A percentile compares a stretch with the other conserved stretches of the same genome.
phyloP scores from a whole-genome alignment of 2,329 filamentous ascomycete genomes.

The Pseudogymnoascus sp. region DNA sequence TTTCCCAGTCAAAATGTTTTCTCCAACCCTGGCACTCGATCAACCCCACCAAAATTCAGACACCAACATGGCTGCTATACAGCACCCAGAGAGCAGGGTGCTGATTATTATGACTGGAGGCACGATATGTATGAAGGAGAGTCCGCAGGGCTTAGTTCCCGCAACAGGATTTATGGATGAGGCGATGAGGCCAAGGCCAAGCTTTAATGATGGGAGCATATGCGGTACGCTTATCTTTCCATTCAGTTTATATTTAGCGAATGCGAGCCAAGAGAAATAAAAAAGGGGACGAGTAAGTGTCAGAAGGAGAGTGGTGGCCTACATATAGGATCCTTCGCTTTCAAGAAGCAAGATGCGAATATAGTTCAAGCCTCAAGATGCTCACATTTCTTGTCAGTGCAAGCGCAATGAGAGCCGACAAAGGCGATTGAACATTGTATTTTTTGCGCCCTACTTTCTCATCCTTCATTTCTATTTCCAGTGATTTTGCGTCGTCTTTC shows the following conservation, averaged over 20 bases:
- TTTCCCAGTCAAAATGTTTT: not conserved
- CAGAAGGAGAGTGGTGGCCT: not conserved
- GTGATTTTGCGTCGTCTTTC: not conserved
- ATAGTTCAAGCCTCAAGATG: not conserved
- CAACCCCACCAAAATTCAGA: not conserved
- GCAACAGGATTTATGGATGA: conserved; percentile 51
- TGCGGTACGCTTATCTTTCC: conserved; percentile 30
- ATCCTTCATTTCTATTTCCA: not conserved
- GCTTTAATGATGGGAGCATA: conserved; percentile 58
- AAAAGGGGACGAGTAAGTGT: not conserved
- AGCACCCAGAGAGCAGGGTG: conserved; percentile 45
- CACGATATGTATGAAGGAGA: conserved; percentile 62
- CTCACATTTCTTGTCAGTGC: not conserved
- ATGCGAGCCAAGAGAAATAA: not conserved
- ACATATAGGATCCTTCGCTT: not conserved
- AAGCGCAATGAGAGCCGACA: not conserved
- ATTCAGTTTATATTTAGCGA: conserved; percentile 12
- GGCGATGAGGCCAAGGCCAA: conserved; percentile 54
- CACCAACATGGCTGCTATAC: not conserved
- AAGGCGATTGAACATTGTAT: not conserved
- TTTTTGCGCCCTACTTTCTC: not conserved
- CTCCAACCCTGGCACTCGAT: not conserved
- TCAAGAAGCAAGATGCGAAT: not conserved
- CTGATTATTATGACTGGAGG: conserved; percentile 61
- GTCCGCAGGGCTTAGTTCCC: conserved; percentile 56